These are phyloP conservation scores for Cutaneotrichosporon sp. DNA, from an alignment of 1,284 basidiomycete genomes.

Conservation along the genomic window DNA sequence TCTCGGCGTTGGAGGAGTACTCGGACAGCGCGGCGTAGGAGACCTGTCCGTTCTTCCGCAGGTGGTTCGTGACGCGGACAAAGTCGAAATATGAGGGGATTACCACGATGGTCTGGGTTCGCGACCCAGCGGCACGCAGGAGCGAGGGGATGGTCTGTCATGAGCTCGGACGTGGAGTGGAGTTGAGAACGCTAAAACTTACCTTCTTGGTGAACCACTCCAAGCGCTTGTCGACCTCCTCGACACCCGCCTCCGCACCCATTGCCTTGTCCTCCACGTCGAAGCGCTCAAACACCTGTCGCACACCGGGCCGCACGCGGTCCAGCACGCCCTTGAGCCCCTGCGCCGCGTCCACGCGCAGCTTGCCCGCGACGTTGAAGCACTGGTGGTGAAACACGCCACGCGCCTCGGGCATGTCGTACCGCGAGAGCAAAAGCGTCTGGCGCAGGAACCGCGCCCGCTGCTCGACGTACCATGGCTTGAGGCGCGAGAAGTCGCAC, in stretches of 20 bases:
- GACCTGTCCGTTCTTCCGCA: conserved; percentile 66
- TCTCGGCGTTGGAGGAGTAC: conserved; percentile 91
- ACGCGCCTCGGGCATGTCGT: conserved; percentile 84
- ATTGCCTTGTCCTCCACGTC: conserved; percentile 31
- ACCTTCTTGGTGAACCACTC: conserved; percentile 80
- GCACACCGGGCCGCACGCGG: conserved; percentile 68
- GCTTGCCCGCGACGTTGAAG: conserved; percentile 79
- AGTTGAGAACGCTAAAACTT: conserved; percentile 23
- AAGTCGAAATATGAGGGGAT: conserved; percentile 97
- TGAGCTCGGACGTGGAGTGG: conserved; percentile 1
- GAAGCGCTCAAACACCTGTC: conserved; percentile 58
- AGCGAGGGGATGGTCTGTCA: conserved; percentile 68
- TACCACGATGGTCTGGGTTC: conserved; percentile 79
- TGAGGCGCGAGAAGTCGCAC: conserved; percentile 92
- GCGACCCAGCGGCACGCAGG: conserved; percentile 85
- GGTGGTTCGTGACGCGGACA: conserved; percentile 80
- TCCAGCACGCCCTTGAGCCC: conserved; percentile 60
- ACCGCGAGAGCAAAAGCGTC: conserved; percentile 78
- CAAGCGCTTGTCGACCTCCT: conserved; percentile 83
- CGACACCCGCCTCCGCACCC: conserved; percentile 55
- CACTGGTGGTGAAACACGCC: conserved; percentile 67
- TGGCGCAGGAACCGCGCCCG: conserved; percentile 79
- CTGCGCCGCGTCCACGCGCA: conserved; percentile 57
- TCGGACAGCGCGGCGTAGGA: conserved; percentile 83
- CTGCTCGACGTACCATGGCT: conserved; percentile 94